These are phyloP conservation scores for Metschnikowia dekortorum DNA, from an alignment of 805 yeast genomes.

Conservation along the genomic window DNA sequence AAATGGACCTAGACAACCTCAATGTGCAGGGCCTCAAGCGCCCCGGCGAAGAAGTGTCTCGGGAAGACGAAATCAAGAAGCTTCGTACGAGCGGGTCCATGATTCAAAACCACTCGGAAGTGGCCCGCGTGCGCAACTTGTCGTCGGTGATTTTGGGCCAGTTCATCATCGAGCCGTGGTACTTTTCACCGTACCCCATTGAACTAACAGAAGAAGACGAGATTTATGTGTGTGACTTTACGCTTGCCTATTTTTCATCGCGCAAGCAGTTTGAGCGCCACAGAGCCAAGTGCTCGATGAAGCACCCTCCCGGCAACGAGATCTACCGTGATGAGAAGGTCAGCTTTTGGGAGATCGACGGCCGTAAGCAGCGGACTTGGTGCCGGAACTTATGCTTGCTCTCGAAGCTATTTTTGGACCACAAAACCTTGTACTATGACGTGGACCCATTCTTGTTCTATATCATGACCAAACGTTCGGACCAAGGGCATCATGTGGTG, in stretches of 20 bases:
- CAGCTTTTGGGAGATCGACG: constrained; percentile 96
- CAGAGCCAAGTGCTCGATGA: constrained; percentile 78
- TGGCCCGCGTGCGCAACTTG: constrained; percentile 85
- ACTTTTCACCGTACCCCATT: constrained; percentile 93
- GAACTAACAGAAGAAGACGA: constrained; percentile 91
- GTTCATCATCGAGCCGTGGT: constrained; percentile 96
- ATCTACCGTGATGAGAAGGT: constrained; percentile 90
- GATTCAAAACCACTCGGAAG: constrained; percentile 84
- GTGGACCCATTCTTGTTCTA: constrained; percentile 97
- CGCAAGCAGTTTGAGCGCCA: constrained; percentile 89
- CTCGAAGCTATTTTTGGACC: constrained; percentile 89
- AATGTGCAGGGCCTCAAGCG: constrained; percentile 76
- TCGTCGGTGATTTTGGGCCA: constrained; percentile 78
- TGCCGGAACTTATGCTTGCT: constrained; percentile 90
- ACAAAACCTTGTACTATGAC: constrained; percentile 93
- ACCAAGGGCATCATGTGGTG: constrained; percentile 89
- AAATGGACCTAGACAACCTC: constrained; percentile 78
- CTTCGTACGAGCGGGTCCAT: constrained; percentile 94
- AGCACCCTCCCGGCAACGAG: constrained; percentile 98
- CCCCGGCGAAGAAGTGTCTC: constrained; percentile 65
- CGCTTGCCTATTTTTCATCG: constrained; percentile 84
- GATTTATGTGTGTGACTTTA: constrained; percentile 86
- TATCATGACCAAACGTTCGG: constrained; percentile 89
- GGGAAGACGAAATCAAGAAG: constrained; percentile 91
- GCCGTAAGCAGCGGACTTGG: constrained; percentile 94